A percentile compares a stretch with the other conserved stretches of the same genome.
phyloP scores from a whole-genome alignment of 2,329 filamentous ascomycete species.

The Zymoseptoria passerinii region DNA sequence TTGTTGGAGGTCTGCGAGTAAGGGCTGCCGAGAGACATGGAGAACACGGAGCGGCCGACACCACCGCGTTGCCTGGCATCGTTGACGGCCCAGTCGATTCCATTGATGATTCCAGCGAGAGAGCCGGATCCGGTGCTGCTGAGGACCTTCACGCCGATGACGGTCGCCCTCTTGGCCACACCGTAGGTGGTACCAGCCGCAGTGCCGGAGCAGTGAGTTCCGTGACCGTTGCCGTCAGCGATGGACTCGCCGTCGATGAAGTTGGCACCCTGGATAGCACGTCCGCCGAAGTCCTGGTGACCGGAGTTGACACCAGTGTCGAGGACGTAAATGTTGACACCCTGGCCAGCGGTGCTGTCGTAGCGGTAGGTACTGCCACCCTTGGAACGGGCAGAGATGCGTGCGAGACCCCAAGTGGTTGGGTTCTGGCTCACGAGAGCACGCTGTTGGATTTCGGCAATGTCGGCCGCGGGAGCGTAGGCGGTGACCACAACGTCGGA shows the following conservation, averaged over 20 bases:
- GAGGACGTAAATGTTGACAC: constrained; percentile 13
- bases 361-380: constrained; percentile 21
- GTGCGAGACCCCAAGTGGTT: constrained; percentile 17
- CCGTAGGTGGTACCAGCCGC: constrained; percentile 55
- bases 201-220: constrained; percentile 79
- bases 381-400: constrained; percentile 15
- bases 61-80: constrained; percentile 66
- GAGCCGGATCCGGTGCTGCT: constrained; percentile 37
- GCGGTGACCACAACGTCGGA: constrained; percentile 32
- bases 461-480: constrained; percentile 15
- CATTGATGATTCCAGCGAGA: constrained; percentile 38
- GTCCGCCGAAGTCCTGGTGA: constrained; percentile 30
- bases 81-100: constrained; percentile 38
- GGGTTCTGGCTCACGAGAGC: constrained; percentile 12
- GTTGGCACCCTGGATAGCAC: constrained; percentile 23
- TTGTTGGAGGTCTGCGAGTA: constrained; percentile 31
- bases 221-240: constrained; percentile 50
- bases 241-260: constrained; percentile 27
- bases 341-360: constrained; percentile 12
- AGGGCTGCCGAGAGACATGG: constrained; percentile 35
- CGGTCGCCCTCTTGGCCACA: constrained; percentile 34
- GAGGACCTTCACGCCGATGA: constrained; percentile 45
- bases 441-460: constrained; percentile 1
- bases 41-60: constrained; percentile 42
- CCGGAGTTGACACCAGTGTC: constrained; percentile 19